Evolutionary conservation across 2,329 filamentous ascomycete genomes (phyloP).

Genomic region (Diaporthe citrichinensis): DNA sequence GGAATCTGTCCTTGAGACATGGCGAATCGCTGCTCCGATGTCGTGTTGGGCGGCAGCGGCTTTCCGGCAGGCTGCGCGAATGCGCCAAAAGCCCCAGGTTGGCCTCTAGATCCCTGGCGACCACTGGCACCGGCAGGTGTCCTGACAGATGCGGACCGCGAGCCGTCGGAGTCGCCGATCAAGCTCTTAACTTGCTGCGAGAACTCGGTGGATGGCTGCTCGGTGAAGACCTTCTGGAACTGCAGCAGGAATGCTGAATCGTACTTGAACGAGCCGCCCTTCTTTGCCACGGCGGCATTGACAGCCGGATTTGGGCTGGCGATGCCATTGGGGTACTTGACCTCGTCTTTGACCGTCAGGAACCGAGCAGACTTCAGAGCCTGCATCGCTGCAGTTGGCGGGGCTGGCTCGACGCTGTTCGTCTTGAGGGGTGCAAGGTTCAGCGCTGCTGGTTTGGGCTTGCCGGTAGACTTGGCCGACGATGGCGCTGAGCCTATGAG

Average conservation of each 20-base stretch:
- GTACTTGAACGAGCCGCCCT: slow-evolving; percentile 90
- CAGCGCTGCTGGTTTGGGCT: slow-evolving; percentile 85
- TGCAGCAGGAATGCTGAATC: slow-evolving; percentile 96
- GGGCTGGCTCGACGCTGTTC: slow-evolving; percentile 89
- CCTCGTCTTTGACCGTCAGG: slow-evolving; percentile 82
- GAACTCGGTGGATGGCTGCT: slow-evolving; percentile 96
- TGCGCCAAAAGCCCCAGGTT: slow-evolving; percentile 70
- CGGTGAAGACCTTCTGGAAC: slow-evolving; percentile 95
- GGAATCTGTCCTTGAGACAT: slow-evolving; percentile 69
- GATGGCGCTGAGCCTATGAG: slow-evolving; percentile 42
- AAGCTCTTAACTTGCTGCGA: slow-evolving; percentile 88
- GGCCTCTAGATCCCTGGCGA: slow-evolving; percentile 67
- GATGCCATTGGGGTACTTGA: slow-evolving; percentile 87
- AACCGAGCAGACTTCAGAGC: slow-evolving; percentile 93
- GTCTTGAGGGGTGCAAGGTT: slow-evolving; percentile 87
- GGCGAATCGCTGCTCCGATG: slow-evolving; percentile 81
- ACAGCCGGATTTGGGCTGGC: slow-evolving; percentile 92
- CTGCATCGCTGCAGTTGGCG: slow-evolving; percentile 94
- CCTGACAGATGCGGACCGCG: slow-evolving; percentile 74
- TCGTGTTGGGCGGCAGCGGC: slow-evolving; percentile 81
- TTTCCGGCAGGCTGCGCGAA: slow-evolving; percentile 71
- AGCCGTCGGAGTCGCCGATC: slow-evolving; percentile 82
- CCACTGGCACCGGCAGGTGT: slow-evolving; percentile 65
- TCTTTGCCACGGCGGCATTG: slow-evolving; percentile 84
- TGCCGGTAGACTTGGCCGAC: slow-evolving; percentile 59